phyloP scores from a whole-genome alignment of 176 grass and related monocot genomes.

The Oryza brachyantha region DNA sequence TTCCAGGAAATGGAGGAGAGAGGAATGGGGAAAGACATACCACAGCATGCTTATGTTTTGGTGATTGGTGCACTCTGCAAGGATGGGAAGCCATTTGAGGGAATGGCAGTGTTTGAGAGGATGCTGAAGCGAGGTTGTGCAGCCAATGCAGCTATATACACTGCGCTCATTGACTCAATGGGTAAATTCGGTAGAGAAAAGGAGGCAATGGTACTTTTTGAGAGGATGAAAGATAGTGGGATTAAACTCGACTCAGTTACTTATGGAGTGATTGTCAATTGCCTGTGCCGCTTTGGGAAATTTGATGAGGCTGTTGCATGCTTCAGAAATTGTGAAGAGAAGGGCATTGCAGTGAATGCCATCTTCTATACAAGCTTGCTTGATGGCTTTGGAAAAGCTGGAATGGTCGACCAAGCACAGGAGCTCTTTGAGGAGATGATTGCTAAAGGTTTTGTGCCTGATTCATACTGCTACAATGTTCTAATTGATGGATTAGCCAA shows the following conservation, averaged over 20 bases:
- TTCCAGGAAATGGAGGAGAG: slow-evolving; percentile 87
- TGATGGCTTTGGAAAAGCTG: slow-evolving; percentile 77
- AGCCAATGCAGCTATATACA: slow-evolving; percentile 70
- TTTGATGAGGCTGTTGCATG: slow-evolving; percentile 60
- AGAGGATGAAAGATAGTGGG: slow-evolving; percentile 73
- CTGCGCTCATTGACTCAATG: slow-evolving; percentile 57
- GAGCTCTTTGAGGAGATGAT: slow-evolving; percentile 80
- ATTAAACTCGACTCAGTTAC: slow-evolving; percentile 56
- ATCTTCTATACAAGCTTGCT: slow-evolving; percentile 77
- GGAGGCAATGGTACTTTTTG: slow-evolving; percentile 58
- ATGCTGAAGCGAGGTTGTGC: slow-evolving; percentile 57
- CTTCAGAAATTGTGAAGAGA: slow-evolving; percentile 59
- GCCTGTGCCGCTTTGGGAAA: slow-evolving; percentile 75
- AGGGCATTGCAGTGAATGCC: slow-evolving; percentile 51
- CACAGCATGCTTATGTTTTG: slow-evolving; percentile 69
- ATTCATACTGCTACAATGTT: slow-evolving; percentile 84
- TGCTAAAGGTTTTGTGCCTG: slow-evolving; percentile 54
- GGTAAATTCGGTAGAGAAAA: slow-evolving; percentile 58
- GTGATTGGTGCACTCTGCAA: slow-evolving; percentile 64
- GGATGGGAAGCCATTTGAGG: slow-evolving; percentile 71
- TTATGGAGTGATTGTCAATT: slow-evolving; percentile 72
- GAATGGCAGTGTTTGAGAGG: slow-evolving; percentile 62
- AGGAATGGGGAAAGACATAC: slow-evolving; percentile 62
- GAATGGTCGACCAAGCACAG: slow-evolving; percentile 57
- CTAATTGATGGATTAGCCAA: slow-evolving; percentile 73